Evolutionary conservation across 805 yeast species (phyloP), one percentile per base, ranked within the genome.

Genomic region (Yamadazyma tumulicola): DNA sequence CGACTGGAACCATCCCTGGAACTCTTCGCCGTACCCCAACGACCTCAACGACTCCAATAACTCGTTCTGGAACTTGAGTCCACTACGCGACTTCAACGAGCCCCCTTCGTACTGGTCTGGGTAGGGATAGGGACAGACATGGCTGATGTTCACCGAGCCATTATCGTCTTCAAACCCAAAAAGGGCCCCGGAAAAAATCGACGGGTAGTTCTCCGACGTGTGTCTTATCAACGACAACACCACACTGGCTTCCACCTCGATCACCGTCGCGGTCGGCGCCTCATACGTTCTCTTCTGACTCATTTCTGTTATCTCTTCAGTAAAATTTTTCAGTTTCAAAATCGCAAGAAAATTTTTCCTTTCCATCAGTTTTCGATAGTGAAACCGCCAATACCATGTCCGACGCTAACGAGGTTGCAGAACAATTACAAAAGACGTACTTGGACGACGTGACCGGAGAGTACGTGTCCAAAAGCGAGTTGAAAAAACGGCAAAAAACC

Each of bases 371-470:
- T n/a, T n/a, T n/a, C n/a, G n/a, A n/a, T n/a, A n/a, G n/a, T n/a
- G 9, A 21, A 9, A 21, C 23, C 23, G 9, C 24, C 19, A 15
- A 13, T 14, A 29, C 12, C 12, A 64, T 64, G 70, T 57, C 68
- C 41, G 69, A 64, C 32, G 80, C 78, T 38, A 73, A 77, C 36
- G 68, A 76, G 55, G 82, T 72, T 34, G 61, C 95, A 35, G 96
- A 88, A 54, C 78, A 73, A 46, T 79, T 84, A 39, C 83, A 82
- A 57, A 84, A 85, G 59, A 62, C 79, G 30, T 82, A 83, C 63
- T 72, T 91, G 49, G 98, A 91, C 61, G 96, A 88, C 40, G 95
- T 69, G 51, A 93, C 97, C 43, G 97, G 97, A 31, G 98, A 91
- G 68, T 85, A 79, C 66, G 96, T 91, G 30, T 93, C 97, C 56